Evolutionary conservation across 2,329 filamentous ascomycete genomes (phyloP).

Genomic region (Phyllosticta citrichinensis): DNA sequence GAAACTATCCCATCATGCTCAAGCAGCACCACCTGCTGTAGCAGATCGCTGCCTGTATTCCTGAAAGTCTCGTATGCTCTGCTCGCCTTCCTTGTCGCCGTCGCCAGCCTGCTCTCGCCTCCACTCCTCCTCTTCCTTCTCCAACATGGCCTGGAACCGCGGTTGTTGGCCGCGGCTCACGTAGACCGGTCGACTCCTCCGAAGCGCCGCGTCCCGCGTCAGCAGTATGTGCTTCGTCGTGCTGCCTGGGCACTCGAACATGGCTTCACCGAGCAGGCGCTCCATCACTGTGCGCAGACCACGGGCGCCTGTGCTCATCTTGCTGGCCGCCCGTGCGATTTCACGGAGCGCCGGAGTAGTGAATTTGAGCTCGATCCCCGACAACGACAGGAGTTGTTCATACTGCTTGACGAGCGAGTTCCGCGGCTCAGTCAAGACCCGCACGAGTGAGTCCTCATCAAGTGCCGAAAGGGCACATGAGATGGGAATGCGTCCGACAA

Average conservation of each 20-base stretch:
- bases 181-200: constrained; percentile 32
- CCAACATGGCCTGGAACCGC: constrained; percentile 30
- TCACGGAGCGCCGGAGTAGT: constrained; percentile 72
- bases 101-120: constrained; percentile 24
- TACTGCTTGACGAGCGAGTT: constrained; percentile 87
- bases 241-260: constrained; percentile 40
- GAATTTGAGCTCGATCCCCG: constrained; percentile 66
- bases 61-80: not conserved
- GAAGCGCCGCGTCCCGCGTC: constrained; percentile 35
- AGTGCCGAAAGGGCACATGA: constrained; percentile 77
- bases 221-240: constrained; percentile 37
- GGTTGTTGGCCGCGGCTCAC: constrained; percentile 34
- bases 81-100: not conserved
- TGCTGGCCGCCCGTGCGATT: constrained; percentile 61
- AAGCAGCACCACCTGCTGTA: not conserved
- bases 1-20: not conserved
- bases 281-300: constrained; percentile 40
- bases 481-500: constrained; percentile 92
- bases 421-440: constrained; percentile 84
- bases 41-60: constrained; percentile 1
- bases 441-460: constrained; percentile 56
- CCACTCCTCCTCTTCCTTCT: constrained; percentile 37
- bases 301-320: constrained; percentile 60
- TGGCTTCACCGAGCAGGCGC: constrained; percentile 34
- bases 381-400: constrained; percentile 74